phyloP scores from a whole-genome alignment of 306 rosid species.

The Arachis stenosperma region DNA sequence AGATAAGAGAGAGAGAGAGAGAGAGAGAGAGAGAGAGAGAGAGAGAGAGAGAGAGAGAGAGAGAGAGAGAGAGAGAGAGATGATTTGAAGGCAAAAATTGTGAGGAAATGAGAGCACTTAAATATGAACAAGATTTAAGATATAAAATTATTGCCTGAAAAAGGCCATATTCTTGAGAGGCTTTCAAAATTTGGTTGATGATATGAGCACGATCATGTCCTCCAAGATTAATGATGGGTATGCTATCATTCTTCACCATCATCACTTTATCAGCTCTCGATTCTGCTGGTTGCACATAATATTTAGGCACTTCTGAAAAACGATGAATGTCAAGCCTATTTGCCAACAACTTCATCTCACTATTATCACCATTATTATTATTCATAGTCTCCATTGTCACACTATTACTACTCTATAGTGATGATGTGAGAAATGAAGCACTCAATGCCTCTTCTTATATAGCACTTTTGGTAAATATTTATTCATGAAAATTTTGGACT shows the following conservation, averaged over 20 bases:
- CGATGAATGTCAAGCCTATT: constrained; percentile 41
- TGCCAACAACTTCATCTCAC: constrained; percentile 29
- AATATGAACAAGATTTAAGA: too few relatives aligned
- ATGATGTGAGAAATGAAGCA: too few relatives aligned
- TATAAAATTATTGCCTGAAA: constrained; percentile 56
- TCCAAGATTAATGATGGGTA: constrained; percentile 63
- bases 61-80: too few relatives aligned
- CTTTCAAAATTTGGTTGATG: constrained; percentile 47
- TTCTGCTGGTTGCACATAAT: constrained; percentile 50
- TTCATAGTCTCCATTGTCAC: constrained; percentile 38
- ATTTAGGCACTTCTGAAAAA: constrained; percentile 40
- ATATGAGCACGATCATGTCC: constrained; percentile 38
- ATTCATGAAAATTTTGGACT: too few relatives aligned
- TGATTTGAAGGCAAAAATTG: too few relatives aligned
- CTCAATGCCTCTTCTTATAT: too few relatives aligned
- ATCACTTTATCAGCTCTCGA: constrained; percentile 40
- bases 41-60: too few relatives aligned
- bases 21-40: too few relatives aligned
- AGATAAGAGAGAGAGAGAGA: too few relatives aligned
- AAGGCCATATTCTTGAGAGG: constrained; percentile 64
- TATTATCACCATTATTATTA: neutral
- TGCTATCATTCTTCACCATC: neutral
- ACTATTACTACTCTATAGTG: too few relatives aligned
- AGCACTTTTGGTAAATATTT: too few relatives aligned
- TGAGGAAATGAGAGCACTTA: too few relatives aligned